A percentile compares a stretch with the other conserved stretches of the same genome.
Conservation (phyloP, 306 rosid species). For the Mimosa bimucronata region DNA sequence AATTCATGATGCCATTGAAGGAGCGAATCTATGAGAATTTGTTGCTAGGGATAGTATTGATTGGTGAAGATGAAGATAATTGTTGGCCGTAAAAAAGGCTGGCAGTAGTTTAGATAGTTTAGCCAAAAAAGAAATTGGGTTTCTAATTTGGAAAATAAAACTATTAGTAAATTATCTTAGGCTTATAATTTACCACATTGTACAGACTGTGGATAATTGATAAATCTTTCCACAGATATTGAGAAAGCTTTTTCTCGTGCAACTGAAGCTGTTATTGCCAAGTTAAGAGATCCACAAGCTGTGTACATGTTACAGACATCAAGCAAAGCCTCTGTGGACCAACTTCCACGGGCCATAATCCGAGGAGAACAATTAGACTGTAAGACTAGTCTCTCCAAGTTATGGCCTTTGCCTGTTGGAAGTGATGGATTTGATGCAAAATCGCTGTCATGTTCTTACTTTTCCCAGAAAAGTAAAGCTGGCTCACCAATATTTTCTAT, state of each 20-base stretch:
- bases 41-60: slow-evolving; percentile 5
- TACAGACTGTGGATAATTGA: slow-evolving; percentile 26
- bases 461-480: slow-evolving; percentile 52
- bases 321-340: slow-evolving; percentile 50
- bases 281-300: slow-evolving; percentile 64
- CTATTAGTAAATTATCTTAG: not conserved
- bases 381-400: slow-evolving; percentile 47
- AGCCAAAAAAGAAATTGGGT: not conserved
- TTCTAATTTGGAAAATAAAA: not conserved
- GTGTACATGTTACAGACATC: slow-evolving; percentile 59
- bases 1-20: slow-evolving; percentile 29
- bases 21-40: not conserved
- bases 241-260: slow-evolving; percentile 58
- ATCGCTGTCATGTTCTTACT: slow-evolving; percentile 58
- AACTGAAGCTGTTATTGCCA: slow-evolving; percentile 65
- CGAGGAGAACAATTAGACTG: slow-evolving; percentile 70
- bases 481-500: slow-evolving; percentile 43
- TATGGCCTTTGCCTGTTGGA: slow-evolving; percentile 44
- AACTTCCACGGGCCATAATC: slow-evolving; percentile 61
- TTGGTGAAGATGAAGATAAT: slow-evolving; percentile 15
- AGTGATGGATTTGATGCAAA: slow-evolving; percentile 46
- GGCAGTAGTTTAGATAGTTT: slow-evolving; percentile 13
- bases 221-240: slow-evolving; percentile 52
- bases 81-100: not conserved
- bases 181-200: slow-evolving; percentile 27